Conservation (phyloP, 805 yeast species). For the Lipomyces lipofer region DNA sequence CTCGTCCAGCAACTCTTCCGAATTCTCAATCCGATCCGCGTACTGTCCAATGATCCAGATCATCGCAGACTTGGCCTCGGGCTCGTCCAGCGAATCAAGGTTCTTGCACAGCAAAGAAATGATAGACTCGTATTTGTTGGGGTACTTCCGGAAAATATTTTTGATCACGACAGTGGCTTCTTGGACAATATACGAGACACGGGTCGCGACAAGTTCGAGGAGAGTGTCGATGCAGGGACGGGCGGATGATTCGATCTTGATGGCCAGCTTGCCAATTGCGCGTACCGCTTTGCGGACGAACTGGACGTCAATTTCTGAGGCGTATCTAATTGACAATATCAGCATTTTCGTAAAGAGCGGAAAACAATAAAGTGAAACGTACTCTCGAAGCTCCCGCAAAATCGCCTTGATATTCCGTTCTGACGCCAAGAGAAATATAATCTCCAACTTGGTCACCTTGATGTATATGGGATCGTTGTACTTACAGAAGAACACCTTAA, state of each 20-base stretch:
- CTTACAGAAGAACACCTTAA: conserved; percentile 77
- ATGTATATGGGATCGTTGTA: conserved; percentile 85
- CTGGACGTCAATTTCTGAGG: conserved; percentile 79
- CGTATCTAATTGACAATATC: conserved; percentile 42
- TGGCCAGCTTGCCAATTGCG: conserved; percentile 86
- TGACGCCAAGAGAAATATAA: conserved; percentile 75
- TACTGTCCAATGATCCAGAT: conserved; percentile 84
- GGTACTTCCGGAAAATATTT: conserved; percentile 75
- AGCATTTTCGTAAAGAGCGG: neutral
- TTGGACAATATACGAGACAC: conserved; percentile 72
- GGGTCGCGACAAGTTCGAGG: conserved; percentile 59
- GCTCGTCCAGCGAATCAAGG: conserved; percentile 61
- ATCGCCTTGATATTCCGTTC: conserved; percentile 61
- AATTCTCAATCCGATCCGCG: conserved; percentile 49
- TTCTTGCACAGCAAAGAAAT: conserved; percentile 47
- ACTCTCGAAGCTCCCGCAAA: conserved; percentile 74
- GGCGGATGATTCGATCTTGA: conserved; percentile 66
- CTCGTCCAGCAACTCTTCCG: conserved; percentile 46
- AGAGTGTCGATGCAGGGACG: conserved; percentile 63
- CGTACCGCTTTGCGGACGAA: conserved; percentile 86
- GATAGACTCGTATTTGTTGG: conserved; percentile 53
- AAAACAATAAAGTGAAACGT: no score
- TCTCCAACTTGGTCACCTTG: conserved; percentile 86
- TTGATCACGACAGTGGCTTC: conserved; percentile 76
- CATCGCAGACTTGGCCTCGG: conserved; percentile 74